Conservation (phyloP, 2,329 filamentous ascomycete species). For the Alternaria gansuensis region DNA sequence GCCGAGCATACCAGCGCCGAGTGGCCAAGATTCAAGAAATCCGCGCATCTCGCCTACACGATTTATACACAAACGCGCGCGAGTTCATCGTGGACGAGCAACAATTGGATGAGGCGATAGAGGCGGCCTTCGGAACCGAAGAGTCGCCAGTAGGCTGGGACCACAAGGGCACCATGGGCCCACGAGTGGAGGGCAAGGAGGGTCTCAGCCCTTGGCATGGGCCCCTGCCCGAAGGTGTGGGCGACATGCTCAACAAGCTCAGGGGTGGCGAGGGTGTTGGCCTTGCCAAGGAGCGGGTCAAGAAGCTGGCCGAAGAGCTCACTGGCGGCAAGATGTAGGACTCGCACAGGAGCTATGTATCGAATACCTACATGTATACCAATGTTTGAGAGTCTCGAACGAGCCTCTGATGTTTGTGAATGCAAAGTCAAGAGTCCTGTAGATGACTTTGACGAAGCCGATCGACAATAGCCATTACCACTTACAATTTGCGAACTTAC, state of each 20-base stretch:
- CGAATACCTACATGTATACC: constrained; percentile 4
- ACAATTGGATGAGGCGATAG: constrained; percentile 77
- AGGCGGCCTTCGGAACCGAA: constrained; percentile 76
- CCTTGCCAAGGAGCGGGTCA: constrained; percentile 66
- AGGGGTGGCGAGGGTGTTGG: constrained; percentile 50
- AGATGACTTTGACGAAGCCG: no score
- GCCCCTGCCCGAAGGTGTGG: constrained; percentile 45
- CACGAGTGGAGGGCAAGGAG: constrained; percentile 30
- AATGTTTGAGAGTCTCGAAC: neutral
- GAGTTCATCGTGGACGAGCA: constrained; percentile 85
- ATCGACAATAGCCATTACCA: no score
- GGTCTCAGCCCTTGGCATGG: constrained; percentile 47
- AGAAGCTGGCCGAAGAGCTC: constrained; percentile 71
- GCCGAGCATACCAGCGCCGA: constrained; percentile 51
- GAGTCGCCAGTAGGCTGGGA: constrained; percentile 55
- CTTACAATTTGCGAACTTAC: no score
- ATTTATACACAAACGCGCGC: constrained; percentile 87
- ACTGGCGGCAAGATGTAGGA: constrained; percentile 68
- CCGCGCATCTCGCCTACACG: constrained; percentile 77
- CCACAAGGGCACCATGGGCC: constrained; percentile 32
- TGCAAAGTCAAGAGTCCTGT: no score
- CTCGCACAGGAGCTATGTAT: neutral
- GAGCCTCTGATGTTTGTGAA: neutral
- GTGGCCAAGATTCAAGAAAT: constrained; percentile 64
- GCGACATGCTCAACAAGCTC: constrained; percentile 48